Evolutionary conservation across 768 basidiomycete species (phyloP), one percentile per base, ranked within the genome.

Genomic region (Rhizopogon vinicolor): DNA sequence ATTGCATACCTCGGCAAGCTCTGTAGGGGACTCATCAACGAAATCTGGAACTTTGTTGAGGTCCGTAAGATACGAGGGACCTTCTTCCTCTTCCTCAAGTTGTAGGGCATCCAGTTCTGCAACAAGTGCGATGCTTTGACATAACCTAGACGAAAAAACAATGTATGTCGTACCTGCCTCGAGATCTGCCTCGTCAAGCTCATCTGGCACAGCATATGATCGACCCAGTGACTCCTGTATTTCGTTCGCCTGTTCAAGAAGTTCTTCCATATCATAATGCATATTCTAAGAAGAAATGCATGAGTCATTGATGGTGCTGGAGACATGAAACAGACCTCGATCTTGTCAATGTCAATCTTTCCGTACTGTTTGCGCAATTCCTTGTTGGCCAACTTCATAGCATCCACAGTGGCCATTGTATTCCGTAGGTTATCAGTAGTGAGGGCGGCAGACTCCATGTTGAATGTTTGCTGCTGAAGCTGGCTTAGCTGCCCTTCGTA

Each of bases 401-500:
- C 97, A 61, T 97, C 93, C 29, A 98, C 84, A 0, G 97, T 98
- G 12, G 93, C 96, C 96, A 99, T 98, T 64, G 97, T 98, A 69
- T 98, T 98, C 60, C 93, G 85, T 64, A 98, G 72, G 71, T 98
- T 98, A 74, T 98, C 97, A n/a, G 96, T 98, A 8, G 92, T 87
- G 64, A 98, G 84, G 13, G 90, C 83, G 12, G 95, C 89, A 53
- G 91, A 93, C 75, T 99, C 95, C 91, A 98, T 98, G 73, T 99
- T 98, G 77, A 93, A 98, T 22, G 91, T 87, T 70, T 98, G 97
- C 68, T 98, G 97, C 29, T 89, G 78, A 14, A 99, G 79, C 70
- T 97, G 93, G 8, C 84, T 79, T 40, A 98, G 81, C 69, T 99
- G 97, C 13, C 78, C 79, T 68, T 99, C 97, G 73, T 96, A 96